Percentiles rank a stretch among this genome's conserved stretches.
These are phyloP conservation scores for Pistacia vera DNA, from an alignment of 345 rosid genomes.

Conservation along the genomic window DNA sequence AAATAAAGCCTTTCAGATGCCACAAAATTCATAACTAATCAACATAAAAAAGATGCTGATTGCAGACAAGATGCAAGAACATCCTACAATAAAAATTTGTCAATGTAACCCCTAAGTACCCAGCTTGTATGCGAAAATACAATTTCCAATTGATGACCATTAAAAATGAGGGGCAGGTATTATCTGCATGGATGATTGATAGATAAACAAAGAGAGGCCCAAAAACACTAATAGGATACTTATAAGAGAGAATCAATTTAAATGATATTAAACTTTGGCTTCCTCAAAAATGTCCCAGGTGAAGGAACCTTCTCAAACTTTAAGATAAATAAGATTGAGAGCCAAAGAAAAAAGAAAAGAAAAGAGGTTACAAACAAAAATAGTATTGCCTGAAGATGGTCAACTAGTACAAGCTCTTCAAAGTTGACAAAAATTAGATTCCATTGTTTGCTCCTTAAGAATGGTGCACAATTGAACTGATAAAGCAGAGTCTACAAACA, in stretches of 20 bases:
- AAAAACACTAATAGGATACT: background rate
- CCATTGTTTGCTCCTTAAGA: background rate
- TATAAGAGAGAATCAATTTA: background rate
- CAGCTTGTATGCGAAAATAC: background rate
- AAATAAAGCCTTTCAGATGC: background rate
- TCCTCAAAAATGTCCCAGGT: background rate
- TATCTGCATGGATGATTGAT: background rate
- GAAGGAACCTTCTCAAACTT: background rate
- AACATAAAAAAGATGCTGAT: conserved; percentile 4
- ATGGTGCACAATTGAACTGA: background rate
- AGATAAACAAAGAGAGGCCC: too few relatives aligned
- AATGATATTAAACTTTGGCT: background rate
- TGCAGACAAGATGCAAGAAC: background rate
- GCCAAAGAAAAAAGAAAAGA: background rate
- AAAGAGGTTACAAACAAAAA: background rate
- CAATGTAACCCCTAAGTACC: background rate
- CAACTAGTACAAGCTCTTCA: background rate
- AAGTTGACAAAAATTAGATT: background rate
- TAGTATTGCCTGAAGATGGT: background rate
- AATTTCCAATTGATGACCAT: background rate
- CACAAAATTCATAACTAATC: background rate
- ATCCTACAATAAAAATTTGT: background rate
- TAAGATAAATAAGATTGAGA: background rate
- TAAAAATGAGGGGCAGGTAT: background rate
- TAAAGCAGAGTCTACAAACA: background rate